Base-by-base conservation (phyloP, 331 rosid genomes). In the Quercus tomentella region DNA sequence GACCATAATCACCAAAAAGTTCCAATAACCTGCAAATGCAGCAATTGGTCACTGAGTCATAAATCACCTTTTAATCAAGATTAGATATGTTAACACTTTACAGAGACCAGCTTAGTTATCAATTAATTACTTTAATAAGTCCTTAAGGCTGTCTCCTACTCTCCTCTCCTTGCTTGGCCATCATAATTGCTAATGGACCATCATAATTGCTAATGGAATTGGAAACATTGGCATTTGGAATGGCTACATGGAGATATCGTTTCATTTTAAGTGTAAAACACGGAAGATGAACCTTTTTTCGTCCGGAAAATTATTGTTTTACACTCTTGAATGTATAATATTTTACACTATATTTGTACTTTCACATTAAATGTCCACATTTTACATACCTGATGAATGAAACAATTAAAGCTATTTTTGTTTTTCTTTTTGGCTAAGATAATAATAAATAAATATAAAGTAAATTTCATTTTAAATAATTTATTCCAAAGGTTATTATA, bases 21-120 rank as follows among this genome's bases (percentile, higher is more conserved):
- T 31, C 52, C 17, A 18, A 61, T 4, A 43, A 70, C 65, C 18
- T 37, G 51, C 66, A 71, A 56, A 51, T 21, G 28, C 21, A 71
- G 55, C 74, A 71, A 41, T 69, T 74, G 77, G 79, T 73, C 23
- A 45, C 57, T 67, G 49, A 55, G 75, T 81, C 85, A 70, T 18
- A 23, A 30, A 76, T 75, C 85, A 75, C 26, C 61, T 60, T 74
- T 76, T 61, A 70, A 56, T 18, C 37, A 22, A 76, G 52, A 65
- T 26, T 10, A 15, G 33, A 30, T 4, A 20, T n/a, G 74, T 51
- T 28, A 15, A 63, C 37, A 57, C 65, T 51, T n/a, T 10, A 63
- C 37, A 26, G 30, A 2, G 28, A 22, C 54, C 1, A 9, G 23
- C 37, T 65, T 15, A 26, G 31, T 60, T 12, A 23, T 60, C 67